These are phyloP conservation scores for Coniochaeta hoffmannii DNA, from an alignment of 2,329 filamentous ascomycete genomes.

Conservation along the genomic window DNA sequence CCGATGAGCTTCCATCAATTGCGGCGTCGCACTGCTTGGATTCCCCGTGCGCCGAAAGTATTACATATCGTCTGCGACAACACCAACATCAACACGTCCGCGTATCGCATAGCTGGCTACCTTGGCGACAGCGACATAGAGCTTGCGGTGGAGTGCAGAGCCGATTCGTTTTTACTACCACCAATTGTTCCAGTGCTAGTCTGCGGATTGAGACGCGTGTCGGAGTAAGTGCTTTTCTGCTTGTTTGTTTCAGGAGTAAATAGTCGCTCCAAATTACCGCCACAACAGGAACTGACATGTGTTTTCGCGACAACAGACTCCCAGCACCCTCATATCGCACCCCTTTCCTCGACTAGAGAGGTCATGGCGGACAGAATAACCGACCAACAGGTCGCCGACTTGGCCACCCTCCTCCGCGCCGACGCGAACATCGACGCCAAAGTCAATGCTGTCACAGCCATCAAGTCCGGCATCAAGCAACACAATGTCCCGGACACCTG, in stretches of 20 bases:
- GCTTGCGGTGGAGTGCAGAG: background rate
- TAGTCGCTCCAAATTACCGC: background rate
- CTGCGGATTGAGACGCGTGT: background rate
- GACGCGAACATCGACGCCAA: slow-evolving; percentile 56
- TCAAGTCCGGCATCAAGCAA: slow-evolving; percentile 89
- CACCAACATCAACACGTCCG: background rate
- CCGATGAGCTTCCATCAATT: background rate
- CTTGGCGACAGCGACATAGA: background rate
- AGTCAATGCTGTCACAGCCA: slow-evolving; percentile 56
- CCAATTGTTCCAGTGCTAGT: background rate
- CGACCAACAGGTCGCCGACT: slow-evolving; percentile 31
- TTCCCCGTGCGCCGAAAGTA: background rate
- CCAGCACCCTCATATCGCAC: background rate
- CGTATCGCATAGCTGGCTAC: background rate
- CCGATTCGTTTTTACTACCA: background rate
- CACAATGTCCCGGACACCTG: slow-evolving; percentile 74
- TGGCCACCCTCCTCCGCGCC: slow-evolving; percentile 32
- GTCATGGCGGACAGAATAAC: slow-evolving; percentile 28
- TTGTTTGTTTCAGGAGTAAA: background rate
- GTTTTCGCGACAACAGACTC: background rate
- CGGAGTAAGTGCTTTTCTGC: background rate
- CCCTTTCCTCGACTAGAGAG: slow-evolving; percentile 10
- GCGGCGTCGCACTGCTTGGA: background rate
- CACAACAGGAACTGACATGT: background rate
- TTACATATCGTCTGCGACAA: background rate